Percentiles rank a stretch among this genome's conserved stretches.
Evolutionary conservation across 2,329 filamentous ascomycete species (phyloP).

Genomic region (Penicillium sp.): DNA sequence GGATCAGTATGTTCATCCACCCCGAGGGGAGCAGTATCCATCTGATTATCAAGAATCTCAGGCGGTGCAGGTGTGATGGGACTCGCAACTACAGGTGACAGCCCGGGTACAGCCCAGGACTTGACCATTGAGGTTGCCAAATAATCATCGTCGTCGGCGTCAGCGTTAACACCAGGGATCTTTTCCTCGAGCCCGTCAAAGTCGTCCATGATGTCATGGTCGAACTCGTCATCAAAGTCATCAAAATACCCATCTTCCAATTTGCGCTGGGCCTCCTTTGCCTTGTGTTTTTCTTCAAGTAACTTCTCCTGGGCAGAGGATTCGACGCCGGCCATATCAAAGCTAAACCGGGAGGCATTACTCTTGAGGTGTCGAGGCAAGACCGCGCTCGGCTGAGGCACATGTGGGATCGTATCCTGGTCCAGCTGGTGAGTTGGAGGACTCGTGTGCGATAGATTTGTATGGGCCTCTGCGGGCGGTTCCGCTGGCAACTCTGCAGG

Average conservation of each 20-base stretch:
- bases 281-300: conserved; percentile 64
- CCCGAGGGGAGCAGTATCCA: not conserved
- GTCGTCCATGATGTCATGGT: conserved; percentile 47
- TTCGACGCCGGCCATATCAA: conserved; percentile 61
- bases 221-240: conserved; percentile 48
- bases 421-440: conserved; percentile 21
- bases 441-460: conserved; percentile 5
- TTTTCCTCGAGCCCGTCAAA: conserved; percentile 50
- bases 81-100: conserved; percentile 40
- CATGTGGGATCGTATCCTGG: conserved; percentile 34
- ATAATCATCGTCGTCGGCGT: conserved; percentile 46
- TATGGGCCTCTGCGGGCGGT: conserved; percentile 8
- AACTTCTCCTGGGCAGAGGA: conserved; percentile 62
- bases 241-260: conserved; percentile 36
- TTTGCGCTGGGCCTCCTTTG: conserved; percentile 50
- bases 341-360: conserved; percentile 65
- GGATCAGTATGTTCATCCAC: not conserved
- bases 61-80: conserved; percentile 31
- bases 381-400: conserved; percentile 32
- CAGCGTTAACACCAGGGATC: conserved; percentile 52
- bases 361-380: conserved; percentile 54
- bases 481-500: conserved; percentile 11
- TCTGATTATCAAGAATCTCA: conserved; percentile 4
- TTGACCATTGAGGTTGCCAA: conserved; percentile 31
- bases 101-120: conserved; percentile 37